Evolutionary conservation across 306 rosid species (phyloP).

Genomic region (Alnus rubra): DNA sequence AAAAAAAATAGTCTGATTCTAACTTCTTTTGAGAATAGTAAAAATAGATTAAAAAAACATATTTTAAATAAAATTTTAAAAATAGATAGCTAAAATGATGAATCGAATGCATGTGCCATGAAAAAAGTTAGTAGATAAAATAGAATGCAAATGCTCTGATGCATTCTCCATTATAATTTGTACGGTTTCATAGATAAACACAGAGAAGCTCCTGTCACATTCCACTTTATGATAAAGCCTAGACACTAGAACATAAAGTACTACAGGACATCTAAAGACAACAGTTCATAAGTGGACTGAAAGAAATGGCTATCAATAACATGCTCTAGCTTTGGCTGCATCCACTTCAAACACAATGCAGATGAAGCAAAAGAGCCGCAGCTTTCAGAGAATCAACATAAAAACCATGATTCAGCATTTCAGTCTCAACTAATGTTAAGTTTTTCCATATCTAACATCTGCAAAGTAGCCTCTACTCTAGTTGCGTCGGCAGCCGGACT

Average conservation of each 20-base stretch:
- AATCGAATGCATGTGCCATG: too few species aligned
- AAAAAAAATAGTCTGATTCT: too few species aligned
- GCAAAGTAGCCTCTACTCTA: constrained; percentile 22
- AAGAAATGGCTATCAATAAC: neutral
- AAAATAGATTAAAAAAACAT: too few species aligned
- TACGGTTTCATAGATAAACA: neutral
- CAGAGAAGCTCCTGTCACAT: neutral
- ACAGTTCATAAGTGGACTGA: neutral
- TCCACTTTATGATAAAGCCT: constrained; percentile 14
- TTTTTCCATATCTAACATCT: constrained; percentile 24
- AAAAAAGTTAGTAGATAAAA: too few species aligned
- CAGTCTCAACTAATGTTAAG: constrained; percentile 16
- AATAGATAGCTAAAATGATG: too few species aligned
- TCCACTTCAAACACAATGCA: neutral
- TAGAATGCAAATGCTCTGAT: too few species aligned
- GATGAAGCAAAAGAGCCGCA: neutral
- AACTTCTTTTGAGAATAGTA: too few species aligned
- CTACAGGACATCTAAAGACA: neutral
- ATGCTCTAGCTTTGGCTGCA: neutral
- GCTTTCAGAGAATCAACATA: constrained; percentile 5
- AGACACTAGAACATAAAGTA: neutral
- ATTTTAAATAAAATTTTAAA: too few species aligned
- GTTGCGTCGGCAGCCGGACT: constrained; percentile 18
- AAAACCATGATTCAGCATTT: constrained; percentile 11
- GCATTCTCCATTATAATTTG: too few species aligned